Percentiles rank a stretch among this genome's conserved stretches.
Evolutionary conservation across 148 eudicot genomes (phyloP).

Genomic region (Pharnaceum exiguum): DNA sequence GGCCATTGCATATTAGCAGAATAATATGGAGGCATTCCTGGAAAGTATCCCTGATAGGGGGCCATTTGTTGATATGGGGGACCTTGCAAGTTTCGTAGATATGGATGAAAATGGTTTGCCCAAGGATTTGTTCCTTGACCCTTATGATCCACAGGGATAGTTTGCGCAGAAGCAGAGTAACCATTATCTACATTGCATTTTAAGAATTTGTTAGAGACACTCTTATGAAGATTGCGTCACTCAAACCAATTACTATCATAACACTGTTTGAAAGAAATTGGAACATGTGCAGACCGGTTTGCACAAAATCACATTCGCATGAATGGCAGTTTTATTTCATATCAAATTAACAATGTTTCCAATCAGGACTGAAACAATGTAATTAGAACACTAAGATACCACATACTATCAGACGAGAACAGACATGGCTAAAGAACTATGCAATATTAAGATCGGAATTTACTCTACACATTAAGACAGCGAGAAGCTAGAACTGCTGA

Average conservation of each 20-base stretch:
- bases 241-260: background rate
- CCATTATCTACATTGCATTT: constrained; percentile 32
- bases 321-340: too few species aligned
- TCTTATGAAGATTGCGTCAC: background rate
- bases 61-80: constrained; percentile 55
- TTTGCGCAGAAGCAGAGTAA: constrained; percentile 23
- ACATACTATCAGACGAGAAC: too few species aligned
- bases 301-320: too few species aligned
- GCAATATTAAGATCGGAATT: too few species aligned
- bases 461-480: too few species aligned
- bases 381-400: background rate
- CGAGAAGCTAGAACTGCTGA: too few species aligned
- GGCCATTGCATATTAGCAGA: constrained; percentile 65
- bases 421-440: too few species aligned
- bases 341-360: too few species aligned
- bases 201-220: background rate
- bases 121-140: constrained; percentile 48
- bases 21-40: constrained; percentile 60
- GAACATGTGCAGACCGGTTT: too few species aligned
- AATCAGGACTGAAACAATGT: background rate
- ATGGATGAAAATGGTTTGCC: constrained; percentile 49
- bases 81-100: constrained; percentile 54
- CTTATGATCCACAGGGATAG: constrained; percentile 36
- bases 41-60: constrained; percentile 63
- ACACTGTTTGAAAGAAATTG: too few species aligned